These are phyloP conservation scores for Mortierella sp. DNA, from an alignment of 371 early-diverging fungal species.

Conservation along the genomic window DNA sequence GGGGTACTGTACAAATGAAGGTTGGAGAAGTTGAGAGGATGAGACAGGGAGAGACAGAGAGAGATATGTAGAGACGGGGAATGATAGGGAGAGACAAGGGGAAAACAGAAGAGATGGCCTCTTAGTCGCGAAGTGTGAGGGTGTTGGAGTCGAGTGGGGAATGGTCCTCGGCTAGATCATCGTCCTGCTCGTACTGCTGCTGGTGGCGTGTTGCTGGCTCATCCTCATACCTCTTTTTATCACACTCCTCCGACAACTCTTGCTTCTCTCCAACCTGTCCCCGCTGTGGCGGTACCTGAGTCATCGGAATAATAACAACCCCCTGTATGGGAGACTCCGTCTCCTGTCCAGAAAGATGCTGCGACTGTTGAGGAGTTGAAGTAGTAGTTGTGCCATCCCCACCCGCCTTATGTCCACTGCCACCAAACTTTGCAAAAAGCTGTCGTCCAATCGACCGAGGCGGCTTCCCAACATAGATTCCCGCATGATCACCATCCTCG, in stretches of 20 bases:
- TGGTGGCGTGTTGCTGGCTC: background rate
- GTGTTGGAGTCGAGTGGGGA: background rate
- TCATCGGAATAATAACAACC: background rate
- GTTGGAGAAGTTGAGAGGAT: no score
- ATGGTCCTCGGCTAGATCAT: background rate
- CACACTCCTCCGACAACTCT: background rate
- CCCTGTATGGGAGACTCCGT: slow-evolving; percentile 1
- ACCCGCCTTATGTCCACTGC: background rate
- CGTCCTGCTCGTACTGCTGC: background rate
- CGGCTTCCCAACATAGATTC: background rate
- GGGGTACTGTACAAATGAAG: background rate
- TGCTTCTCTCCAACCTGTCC: background rate
- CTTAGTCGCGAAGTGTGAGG: background rate
- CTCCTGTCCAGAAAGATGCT: background rate
- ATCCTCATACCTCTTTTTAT: background rate
- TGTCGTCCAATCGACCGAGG: slow-evolving; percentile 7
- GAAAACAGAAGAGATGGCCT: background rate
- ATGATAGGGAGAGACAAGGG: background rate
- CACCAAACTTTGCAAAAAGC: background rate
- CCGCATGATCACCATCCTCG: background rate
- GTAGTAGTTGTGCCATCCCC: background rate
- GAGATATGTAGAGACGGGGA: background rate
- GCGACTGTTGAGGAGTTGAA: background rate
- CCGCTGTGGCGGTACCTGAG: background rate
- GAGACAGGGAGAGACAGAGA: no score